Evolutionary conservation across 441 rosid genomes (phyloP), one percentile per base, ranked within the genome.

Genomic region (Manihot esculenta): DNA sequence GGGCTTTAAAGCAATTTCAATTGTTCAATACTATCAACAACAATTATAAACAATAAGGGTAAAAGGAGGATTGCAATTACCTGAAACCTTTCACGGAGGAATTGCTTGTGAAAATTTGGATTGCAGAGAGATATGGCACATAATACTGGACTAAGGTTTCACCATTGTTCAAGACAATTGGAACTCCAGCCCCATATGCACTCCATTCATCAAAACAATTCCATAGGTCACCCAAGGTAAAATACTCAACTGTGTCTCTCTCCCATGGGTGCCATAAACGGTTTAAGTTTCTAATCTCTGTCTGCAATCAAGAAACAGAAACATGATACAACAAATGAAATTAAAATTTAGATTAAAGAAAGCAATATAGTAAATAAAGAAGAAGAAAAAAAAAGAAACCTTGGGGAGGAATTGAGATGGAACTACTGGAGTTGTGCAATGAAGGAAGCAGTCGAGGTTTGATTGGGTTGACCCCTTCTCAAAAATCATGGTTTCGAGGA

Each of bases 141-240:
- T 91, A 92, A 75, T 94, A 94, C 75, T 94, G 99, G 67, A 91
- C 88, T 72, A 94, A 84, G 50, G 93, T 84, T 72, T 92, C 99
- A 23, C 83, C 86, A 78, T 82, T 77, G 75, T 72, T 61, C 73
- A 86, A 75, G 58, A 51, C 79, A 69, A 94, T 79, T 7, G 98
- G 99, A 57, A 92, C 97, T 18, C 99, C 97, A 68, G 97, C 99
- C 54, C 99, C 99, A 79, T 92, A 94, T 23, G 96, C 99, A 71
- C 99, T 94, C 99, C 98, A 94, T 80, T 94, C 99, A 81, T 92
- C 96, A 24, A 82, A 94, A 71, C 92, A 85, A 61, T 70, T 87
- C 99, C 99, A 94, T 0, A 94, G 81, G 85, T 92, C 97, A 79
- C 83, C 74, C 74, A 94, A 79, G 44, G 86, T 88, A 69, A 94